Percentiles rank a stretch among this genome's conserved stretches.
phyloP scores from a whole-genome alignment of 2,329 filamentous ascomycete genomes.

The Bisporella sp. region DNA sequence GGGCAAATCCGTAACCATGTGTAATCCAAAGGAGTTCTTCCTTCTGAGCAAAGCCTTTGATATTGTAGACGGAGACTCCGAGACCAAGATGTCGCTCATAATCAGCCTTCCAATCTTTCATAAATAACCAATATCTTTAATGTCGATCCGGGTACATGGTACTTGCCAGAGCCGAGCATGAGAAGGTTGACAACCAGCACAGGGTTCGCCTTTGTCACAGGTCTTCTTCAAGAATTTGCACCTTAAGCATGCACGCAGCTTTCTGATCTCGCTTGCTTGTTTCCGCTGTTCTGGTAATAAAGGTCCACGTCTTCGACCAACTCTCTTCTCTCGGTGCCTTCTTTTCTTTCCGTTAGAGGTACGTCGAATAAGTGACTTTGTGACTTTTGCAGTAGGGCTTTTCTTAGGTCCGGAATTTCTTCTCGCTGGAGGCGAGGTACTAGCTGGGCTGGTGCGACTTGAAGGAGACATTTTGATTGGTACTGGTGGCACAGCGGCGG shows the following conservation, averaged over 20 bases:
- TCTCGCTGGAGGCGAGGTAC: conserved; percentile 55
- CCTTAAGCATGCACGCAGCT: conserved; percentile 84
- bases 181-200: conserved; percentile 88
- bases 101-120: conserved; percentile 99
- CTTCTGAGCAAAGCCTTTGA: conserved; percentile 72
- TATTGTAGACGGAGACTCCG: conserved; percentile 87
- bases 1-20: conserved; percentile 88
- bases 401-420: conserved; percentile 68
- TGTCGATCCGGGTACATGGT: conserved; percentile 94
- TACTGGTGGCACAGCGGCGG: conserved; percentile 60
- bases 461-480: conserved; percentile 57
- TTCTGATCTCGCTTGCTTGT: conserved; percentile 94
- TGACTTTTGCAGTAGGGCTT: conserved; percentile 56
- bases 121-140: conserved; percentile 96
- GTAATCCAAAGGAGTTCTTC: conserved; percentile 82
- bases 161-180: conserved; percentile 96
- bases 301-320: conserved; percentile 83
- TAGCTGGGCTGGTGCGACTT: conserved; percentile 53
- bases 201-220: conserved; percentile 95
- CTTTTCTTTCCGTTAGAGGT: conserved; percentile 71
- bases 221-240: conserved; percentile 99
- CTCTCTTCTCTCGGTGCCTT: conserved; percentile 78
- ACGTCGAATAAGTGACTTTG: conserved; percentile 80
- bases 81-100: conserved; percentile 85
- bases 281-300: conserved; percentile 90